Conservation (phyloP, 257 asterid species). For the Linaria vulgaris region DNA sequence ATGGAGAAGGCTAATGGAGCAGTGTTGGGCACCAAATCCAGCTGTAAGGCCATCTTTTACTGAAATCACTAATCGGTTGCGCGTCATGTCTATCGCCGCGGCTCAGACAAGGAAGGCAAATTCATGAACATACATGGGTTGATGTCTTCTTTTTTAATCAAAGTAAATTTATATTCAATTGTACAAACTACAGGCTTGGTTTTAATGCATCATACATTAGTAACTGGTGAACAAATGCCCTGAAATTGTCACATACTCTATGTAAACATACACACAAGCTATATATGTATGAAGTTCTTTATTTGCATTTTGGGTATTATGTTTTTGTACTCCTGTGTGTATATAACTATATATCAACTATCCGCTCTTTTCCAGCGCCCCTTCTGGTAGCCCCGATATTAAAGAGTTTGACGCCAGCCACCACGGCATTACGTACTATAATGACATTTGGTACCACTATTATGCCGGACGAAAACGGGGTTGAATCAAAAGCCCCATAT, state of each 20-base stretch:
- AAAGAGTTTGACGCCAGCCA: too few species aligned
- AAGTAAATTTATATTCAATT: constrained; percentile 32
- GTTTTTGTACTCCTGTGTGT: too few species aligned
- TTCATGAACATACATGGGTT: constrained; percentile 24
- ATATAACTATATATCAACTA: too few species aligned
- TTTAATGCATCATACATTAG: constrained; percentile 7
- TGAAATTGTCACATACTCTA: constrained; percentile 5
- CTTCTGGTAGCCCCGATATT: too few species aligned
- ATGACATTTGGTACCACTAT: too few species aligned
- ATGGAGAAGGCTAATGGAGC: constrained; percentile 85
- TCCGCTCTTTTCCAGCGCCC: too few species aligned
- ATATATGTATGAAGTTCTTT: too few species aligned
- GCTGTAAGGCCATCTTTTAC: constrained; percentile 74
- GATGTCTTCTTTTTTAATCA: constrained; percentile 16
- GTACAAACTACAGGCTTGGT: constrained; percentile 25
- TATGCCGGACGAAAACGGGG: too few species aligned
- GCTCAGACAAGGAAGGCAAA: constrained; percentile 47
- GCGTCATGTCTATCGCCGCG: constrained; percentile 65
- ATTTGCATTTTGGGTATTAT: too few species aligned
- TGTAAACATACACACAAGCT: too few species aligned
- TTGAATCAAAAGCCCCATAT: too few species aligned
- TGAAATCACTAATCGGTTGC: constrained; percentile 73
- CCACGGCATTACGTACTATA: too few species aligned
- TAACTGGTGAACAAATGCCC: constrained; percentile 8
- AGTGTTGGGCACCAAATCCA: constrained; percentile 96